Conservation (phyloP, 2,329 filamentous ascomycete species). For the Fusarium verticillioides region DNA sequence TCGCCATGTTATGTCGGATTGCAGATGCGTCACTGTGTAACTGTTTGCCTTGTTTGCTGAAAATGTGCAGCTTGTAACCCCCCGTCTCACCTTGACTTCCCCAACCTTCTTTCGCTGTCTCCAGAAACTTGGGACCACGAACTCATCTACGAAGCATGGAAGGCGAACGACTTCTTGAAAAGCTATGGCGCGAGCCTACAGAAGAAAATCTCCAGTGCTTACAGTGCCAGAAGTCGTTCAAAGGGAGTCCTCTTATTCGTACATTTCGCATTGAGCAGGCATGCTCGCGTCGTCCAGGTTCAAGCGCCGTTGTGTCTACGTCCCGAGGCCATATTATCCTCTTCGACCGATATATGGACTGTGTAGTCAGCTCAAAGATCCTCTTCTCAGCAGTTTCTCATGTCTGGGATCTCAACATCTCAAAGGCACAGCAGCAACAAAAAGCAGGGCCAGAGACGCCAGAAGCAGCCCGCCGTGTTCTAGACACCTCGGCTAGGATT, state of each 20-base stretch:
- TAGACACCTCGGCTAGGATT: neutral
- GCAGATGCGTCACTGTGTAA: neutral
- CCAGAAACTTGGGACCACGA: neutral
- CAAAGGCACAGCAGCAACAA: neutral
- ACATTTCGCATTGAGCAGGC: neutral
- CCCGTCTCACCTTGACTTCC: neutral
- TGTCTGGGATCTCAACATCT: neutral
- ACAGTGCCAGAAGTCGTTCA: neutral
- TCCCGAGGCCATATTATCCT: neutral
- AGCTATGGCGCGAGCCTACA: neutral
- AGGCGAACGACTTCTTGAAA: neutral
- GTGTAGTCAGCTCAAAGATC: neutral
- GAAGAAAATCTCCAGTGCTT: neutral
- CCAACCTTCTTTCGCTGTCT: neutral
- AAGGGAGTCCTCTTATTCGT: neutral
- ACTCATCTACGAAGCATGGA: neutral
- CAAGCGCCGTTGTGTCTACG: neutral
- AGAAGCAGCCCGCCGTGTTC: neutral
- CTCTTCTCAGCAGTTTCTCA: neutral
- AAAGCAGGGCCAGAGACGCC: neutral
- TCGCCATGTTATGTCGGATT: neutral
- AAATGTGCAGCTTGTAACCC: neutral
- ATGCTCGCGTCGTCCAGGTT: neutral
- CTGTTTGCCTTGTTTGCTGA: neutral
- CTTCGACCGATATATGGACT: neutral